Percentiles rank a stretch among this genome's conserved stretches.
Conservation (phyloP, 371 early-diverging fungal species). For the Rhizopus sp. region DNA sequence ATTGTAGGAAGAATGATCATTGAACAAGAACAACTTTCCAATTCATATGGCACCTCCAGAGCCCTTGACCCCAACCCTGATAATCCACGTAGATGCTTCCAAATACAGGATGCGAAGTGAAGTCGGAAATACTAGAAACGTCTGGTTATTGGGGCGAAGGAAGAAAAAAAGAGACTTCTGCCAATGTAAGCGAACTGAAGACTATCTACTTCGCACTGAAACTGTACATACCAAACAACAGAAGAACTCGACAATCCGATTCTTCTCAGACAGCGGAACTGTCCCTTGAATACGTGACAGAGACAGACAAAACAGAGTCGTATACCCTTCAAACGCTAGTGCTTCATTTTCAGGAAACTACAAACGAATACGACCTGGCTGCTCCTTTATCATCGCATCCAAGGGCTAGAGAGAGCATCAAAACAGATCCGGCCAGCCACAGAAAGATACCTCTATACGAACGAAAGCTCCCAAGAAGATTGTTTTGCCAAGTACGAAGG, state of each 20-base stretch:
- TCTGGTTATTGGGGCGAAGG: constrained; percentile 18
- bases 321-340: constrained; percentile 6
- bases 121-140: background rate
- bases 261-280: constrained; percentile 14
- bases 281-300: constrained; percentile 17
- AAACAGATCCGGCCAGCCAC: constrained; percentile 11
- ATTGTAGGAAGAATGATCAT: too few species aligned
- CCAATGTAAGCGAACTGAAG: constrained; percentile 23
- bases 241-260: constrained; percentile 4
- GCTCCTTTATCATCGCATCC: constrained; percentile 16
- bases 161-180: constrained; percentile 7
- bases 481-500: background rate
- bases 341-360: constrained; percentile 15
- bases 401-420: constrained; percentile 5
- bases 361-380: constrained; percentile 8
- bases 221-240: constrained; percentile 10
- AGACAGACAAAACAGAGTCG: constrained; percentile 15
- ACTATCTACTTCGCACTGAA: constrained; percentile 12
- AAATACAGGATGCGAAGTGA: constrained; percentile 18
- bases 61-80: too few species aligned
- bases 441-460: too few species aligned
- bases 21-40: too few species aligned
- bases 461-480: constrained; percentile 2
- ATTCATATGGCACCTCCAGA: too few species aligned
- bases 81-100: constrained; percentile 18